A percentile compares a stretch with the other conserved stretches of the same genome.
Evolutionary conservation across 2,329 filamentous ascomycete genomes (phyloP).

Genomic region (Neophaeococcomyces aloes): DNA sequence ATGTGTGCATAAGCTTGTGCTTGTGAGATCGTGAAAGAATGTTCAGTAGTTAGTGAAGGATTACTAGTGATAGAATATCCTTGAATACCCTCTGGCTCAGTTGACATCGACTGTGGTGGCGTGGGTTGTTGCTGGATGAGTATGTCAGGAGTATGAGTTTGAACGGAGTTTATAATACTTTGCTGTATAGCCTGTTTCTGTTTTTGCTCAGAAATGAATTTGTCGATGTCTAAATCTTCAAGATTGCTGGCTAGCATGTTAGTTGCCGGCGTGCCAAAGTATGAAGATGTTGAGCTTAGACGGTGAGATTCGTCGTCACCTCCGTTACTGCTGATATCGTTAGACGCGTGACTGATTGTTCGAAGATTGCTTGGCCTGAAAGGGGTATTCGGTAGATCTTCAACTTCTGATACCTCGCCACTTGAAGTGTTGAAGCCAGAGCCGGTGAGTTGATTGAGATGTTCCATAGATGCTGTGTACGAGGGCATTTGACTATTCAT

Average conservation of each 20-base stretch:
- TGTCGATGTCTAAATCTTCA: slow-evolving; percentile 34
- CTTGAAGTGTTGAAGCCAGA: slow-evolving; percentile 36
- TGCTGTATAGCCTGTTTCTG: slow-evolving; percentile 14
- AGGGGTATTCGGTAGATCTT: slow-evolving; percentile 31
- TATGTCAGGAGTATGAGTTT: slow-evolving; percentile 2
- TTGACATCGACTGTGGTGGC: slow-evolving; percentile 3
- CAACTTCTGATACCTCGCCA: slow-evolving; percentile 39
- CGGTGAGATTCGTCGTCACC: slow-evolving; percentile 35
- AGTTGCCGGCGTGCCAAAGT: slow-evolving; percentile 32
- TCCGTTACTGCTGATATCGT: slow-evolving; percentile 25
- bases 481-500: slow-evolving; percentile 36
- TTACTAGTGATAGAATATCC: slow-evolving; percentile 17
- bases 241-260: slow-evolving; percentile 32
- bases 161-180: background rate
- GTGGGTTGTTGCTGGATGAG: slow-evolving; percentile 1
- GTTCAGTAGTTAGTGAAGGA: slow-evolving; percentile 14
- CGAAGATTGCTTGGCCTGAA: slow-evolving; percentile 23
- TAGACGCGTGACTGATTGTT: slow-evolving; percentile 27
- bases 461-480: slow-evolving; percentile 37
- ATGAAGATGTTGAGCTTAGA: slow-evolving; percentile 34
- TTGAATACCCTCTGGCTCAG: slow-evolving; percentile 12
- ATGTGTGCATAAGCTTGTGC: slow-evolving; percentile 21
- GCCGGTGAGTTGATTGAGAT: slow-evolving; percentile 25
- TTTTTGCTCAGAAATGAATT: slow-evolving; percentile 17
- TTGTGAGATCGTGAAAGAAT: slow-evolving; percentile 19